Percentiles rank a stretch among this genome's conserved stretches.
Conservation (phyloP, 148 eudicot genomes). For the Pouteria glomerata region DNA sequence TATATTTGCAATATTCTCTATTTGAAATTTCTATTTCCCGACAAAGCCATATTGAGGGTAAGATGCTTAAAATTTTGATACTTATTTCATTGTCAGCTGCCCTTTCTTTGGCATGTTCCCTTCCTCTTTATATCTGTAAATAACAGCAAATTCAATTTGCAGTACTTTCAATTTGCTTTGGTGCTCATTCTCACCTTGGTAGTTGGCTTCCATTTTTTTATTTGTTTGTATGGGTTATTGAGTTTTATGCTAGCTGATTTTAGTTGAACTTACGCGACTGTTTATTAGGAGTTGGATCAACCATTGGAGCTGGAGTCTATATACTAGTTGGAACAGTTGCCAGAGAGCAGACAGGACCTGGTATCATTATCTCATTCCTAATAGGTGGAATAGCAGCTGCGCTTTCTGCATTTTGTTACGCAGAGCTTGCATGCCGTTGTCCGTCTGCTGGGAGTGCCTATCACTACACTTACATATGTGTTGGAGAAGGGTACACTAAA, state of each 20-base stretch:
- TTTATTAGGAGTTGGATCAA: constrained; percentile 58
- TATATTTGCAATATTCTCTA: no score
- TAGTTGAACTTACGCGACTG: background rate
- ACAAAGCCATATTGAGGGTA: no score
- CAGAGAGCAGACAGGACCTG: constrained; percentile 63
- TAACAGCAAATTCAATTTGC: no score
- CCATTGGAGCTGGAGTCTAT: constrained; percentile 77
- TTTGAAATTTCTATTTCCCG: no score
- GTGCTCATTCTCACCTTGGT: background rate
- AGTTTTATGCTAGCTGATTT: background rate
- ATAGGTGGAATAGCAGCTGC: constrained; percentile 68
- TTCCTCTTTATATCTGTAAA: no score
- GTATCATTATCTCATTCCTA: constrained; percentile 47
- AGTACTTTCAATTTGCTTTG: no score
- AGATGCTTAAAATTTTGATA: no score
- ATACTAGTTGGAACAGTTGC: constrained; percentile 71
- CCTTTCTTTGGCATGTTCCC: no score
- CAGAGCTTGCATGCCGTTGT: constrained; percentile 65
- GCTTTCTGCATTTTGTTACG: constrained; percentile 64
- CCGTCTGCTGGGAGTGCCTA: constrained; percentile 80
- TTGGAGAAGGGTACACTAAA: constrained; percentile 61
- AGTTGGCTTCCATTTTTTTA: background rate
- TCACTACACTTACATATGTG: constrained; percentile 62
- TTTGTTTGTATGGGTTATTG: background rate
- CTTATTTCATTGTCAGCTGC: no score